These are phyloP conservation scores for Prunus mume DNA, from an alignment of 306 rosid species.

Conservation along the genomic window DNA sequence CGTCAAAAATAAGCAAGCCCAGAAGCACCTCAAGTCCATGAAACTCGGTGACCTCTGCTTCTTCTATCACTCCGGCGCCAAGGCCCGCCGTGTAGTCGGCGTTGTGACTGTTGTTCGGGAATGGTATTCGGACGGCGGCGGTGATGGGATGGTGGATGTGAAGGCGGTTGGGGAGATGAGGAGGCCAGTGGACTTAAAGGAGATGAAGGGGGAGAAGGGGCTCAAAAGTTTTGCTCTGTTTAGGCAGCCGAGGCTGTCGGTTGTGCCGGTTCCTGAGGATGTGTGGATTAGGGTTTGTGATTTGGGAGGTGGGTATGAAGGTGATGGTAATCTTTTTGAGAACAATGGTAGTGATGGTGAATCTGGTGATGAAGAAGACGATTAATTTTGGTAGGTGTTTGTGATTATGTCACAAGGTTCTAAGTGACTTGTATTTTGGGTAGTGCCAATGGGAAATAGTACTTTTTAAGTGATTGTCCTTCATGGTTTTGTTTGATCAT, in stretches of 20 bases:
- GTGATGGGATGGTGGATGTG: constrained; percentile 59
- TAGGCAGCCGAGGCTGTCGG: constrained; percentile 71
- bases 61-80: constrained; percentile 83
- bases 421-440: not conserved
- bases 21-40: constrained; percentile 76
- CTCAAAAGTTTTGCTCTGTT: constrained; percentile 55
- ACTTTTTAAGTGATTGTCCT: not conserved
- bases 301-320: constrained; percentile 72
- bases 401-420: constrained; percentile 14
- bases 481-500: not conserved
- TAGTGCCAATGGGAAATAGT: not conserved
- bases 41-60: constrained; percentile 59
- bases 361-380: constrained; percentile 1
- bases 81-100: constrained; percentile 73
- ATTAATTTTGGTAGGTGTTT: constrained; percentile 11
- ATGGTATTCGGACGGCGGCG: constrained; percentile 41
- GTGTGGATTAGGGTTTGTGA: constrained; percentile 58
- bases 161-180: constrained; percentile 80
- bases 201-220: constrained; percentile 58
- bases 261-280: constrained; percentile 52
- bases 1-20: constrained; percentile 88
- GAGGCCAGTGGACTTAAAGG: constrained; percentile 60
- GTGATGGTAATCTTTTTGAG: constrained; percentile 37
- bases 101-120: constrained; percentile 59
- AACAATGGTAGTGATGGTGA: not conserved